These are phyloP conservation scores for Fusarium buharicum DNA, from an alignment of 2,329 filamentous ascomycete species.

Conservation along the genomic window DNA sequence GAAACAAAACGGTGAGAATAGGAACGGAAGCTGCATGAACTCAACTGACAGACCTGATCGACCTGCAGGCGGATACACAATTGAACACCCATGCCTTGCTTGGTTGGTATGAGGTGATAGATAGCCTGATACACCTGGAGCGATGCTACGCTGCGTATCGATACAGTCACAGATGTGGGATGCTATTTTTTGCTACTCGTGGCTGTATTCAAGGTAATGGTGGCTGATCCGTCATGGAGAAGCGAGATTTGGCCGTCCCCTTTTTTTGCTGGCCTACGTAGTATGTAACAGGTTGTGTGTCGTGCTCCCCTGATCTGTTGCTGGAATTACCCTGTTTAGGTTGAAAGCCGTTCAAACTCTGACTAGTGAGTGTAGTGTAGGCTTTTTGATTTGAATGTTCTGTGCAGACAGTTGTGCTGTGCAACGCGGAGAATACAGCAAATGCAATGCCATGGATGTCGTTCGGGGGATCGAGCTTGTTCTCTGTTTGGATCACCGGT, in stretches of 20 bases:
- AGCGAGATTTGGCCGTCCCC: slow-evolving; percentile 40
- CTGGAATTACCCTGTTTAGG: not conserved
- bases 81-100: not conserved
- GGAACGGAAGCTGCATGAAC: slow-evolving; percentile 14
- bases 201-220: slow-evolving; percentile 10
- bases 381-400: too few relatives aligned
- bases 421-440: slow-evolving; percentile 17
- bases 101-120: slow-evolving; percentile 18
- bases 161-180: not conserved
- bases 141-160: slow-evolving; percentile 16
- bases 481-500: not conserved
- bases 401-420: too few relatives aligned
- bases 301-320: not conserved
- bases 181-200: slow-evolving; percentile 27
- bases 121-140: not conserved
- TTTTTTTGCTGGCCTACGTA: slow-evolving; percentile 8
- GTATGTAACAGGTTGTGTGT: not conserved
- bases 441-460: slow-evolving; percentile 9
- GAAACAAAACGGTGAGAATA: slow-evolving; percentile 30
- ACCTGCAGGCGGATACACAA: too few relatives aligned
- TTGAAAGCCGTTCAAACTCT: not conserved
- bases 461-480: slow-evolving; percentile 15
- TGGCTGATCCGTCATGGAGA: too few relatives aligned
- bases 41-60: slow-evolving; percentile 12
- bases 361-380: too few relatives aligned